These are phyloP conservation scores for Cyberlindnera amylophila DNA, from an alignment of 805 yeast species.

Conservation along the genomic window DNA sequence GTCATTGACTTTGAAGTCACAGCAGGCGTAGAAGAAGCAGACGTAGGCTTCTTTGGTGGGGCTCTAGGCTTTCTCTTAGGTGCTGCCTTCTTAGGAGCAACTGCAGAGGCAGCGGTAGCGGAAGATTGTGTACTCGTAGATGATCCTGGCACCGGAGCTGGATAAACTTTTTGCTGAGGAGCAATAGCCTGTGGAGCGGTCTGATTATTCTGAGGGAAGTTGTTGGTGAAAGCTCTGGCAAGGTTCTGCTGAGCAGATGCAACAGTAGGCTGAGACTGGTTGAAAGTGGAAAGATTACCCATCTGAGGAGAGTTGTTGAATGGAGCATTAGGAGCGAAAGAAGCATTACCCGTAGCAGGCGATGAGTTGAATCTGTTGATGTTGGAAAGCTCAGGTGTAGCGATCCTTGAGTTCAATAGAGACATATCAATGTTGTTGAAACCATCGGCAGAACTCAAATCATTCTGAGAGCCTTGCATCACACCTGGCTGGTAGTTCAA, in stretches of 20 bases:
- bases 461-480: not conserved
- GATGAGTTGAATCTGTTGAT: conserved; percentile 14
- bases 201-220: conserved; percentile 1
- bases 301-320: conserved; percentile 18
- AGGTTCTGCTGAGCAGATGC: conserved; percentile 2
- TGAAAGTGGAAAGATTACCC: conserved; percentile 4
- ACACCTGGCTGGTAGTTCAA: conserved; percentile 13
- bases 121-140: not conserved
- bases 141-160: conserved; percentile 8
- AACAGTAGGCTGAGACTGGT: conserved; percentile 1
- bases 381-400: conserved; percentile 18
- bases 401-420: conserved; percentile 12
- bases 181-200: conserved; percentile 1
- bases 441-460: conserved; percentile 2
- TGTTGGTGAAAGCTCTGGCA: conserved; percentile 7
- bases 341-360: conserved; percentile 16
- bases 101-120: conserved; percentile 1
- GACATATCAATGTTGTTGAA: conserved; percentile 15
- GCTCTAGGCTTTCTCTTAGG: conserved; percentile 15
- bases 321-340: conserved; percentile 5
- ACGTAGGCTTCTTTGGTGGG: conserved; percentile 8
- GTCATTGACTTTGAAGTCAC: conserved; percentile 10
- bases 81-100: conserved; percentile 18
- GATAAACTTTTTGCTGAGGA: conserved; percentile 7
- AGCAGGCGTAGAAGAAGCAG: conserved; percentile 9